Evolutionary conservation across 805 yeast species (phyloP).

Genomic region (Ogataea minuta): DNA sequence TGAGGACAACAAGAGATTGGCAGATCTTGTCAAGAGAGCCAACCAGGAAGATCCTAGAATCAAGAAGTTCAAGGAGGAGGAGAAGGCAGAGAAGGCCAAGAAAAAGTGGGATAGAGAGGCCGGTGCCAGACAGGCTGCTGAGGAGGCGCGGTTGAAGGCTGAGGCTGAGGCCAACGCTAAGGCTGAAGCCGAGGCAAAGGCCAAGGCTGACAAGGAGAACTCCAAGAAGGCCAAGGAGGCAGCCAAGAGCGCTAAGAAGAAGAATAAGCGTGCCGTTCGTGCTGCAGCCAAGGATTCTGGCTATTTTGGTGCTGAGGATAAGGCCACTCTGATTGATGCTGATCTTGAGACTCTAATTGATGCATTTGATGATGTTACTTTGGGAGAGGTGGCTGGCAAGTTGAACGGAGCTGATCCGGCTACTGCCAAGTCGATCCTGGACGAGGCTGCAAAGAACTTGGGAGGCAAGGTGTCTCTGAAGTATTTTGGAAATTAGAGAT

Average conservation of each 20-base stretch:
- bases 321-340: constrained; percentile 65
- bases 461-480: constrained; percentile 45
- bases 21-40: constrained; percentile 85
- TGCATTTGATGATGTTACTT: constrained; percentile 72
- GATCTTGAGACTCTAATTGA: constrained; percentile 82
- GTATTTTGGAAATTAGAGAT: constrained; percentile 14
- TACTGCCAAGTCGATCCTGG: constrained; percentile 57
- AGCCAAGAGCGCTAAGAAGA: constrained; percentile 97
- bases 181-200: constrained; percentile 72
- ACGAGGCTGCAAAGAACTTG: constrained; percentile 53
- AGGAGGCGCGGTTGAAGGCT: constrained; percentile 78
- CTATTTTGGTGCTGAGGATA: constrained; percentile 78
- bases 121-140: constrained; percentile 95
- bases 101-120: constrained; percentile 98
- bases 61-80: constrained; percentile 87
- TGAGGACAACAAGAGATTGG: constrained; percentile 89
- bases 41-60: constrained; percentile 92
- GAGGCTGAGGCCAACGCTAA: constrained; percentile 85
- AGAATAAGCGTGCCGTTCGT: constrained; percentile 62
- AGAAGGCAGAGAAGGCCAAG: constrained; percentile 90
- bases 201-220: constrained; percentile 55
- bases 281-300: constrained; percentile 75
- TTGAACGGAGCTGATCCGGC: constrained; percentile 55
- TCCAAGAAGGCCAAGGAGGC: constrained; percentile 87
- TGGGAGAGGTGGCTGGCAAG: constrained; percentile 71